Percentiles rank a stretch among this genome's conserved stretches.
Evolutionary conservation across 1,284 basidiomycete genomes (phyloP).

Genomic region (Tilletia walkeri): DNA sequence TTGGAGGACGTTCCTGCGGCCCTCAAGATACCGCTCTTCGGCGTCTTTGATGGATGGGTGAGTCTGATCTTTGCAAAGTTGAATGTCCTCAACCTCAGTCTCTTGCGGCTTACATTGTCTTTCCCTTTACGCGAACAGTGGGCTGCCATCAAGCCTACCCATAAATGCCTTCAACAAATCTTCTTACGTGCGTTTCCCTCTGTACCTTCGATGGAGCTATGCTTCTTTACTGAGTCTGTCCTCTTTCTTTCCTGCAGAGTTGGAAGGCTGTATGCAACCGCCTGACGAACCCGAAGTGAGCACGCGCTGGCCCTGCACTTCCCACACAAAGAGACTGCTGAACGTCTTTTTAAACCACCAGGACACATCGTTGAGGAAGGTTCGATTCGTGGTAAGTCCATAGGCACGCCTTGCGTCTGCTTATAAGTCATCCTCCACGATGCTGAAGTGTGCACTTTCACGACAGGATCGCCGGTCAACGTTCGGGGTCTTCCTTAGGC

Average conservation of each 20-base stretch:
- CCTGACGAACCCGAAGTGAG: background rate
- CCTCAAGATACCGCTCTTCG: background rate
- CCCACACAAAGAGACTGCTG: too few relatives aligned
- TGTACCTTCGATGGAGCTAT: background rate
- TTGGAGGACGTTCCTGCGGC: background rate
- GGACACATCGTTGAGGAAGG: background rate
- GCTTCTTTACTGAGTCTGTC: background rate
- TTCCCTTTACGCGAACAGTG: background rate
- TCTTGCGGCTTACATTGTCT: background rate
- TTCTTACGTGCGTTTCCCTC: background rate
- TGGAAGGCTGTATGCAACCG: background rate
- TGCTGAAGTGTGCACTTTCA: background rate
- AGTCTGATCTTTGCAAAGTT: background rate
- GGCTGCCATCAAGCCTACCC: background rate
- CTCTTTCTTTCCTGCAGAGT: background rate
- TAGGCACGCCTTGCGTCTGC: background rate
- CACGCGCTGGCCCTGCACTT: background rate
- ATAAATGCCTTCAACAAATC: background rate
- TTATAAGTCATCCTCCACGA: background rate
- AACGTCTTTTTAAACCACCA: background rate
- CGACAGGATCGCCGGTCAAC: slow-evolving; percentile 5
- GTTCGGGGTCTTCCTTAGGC: background rate
- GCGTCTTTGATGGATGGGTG: background rate
- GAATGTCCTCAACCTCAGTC: background rate
- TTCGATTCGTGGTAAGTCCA: slow-evolving; percentile 7